Conservation (phyloP, 164 flowering plant species). For the Vitis labrusca region DNA sequence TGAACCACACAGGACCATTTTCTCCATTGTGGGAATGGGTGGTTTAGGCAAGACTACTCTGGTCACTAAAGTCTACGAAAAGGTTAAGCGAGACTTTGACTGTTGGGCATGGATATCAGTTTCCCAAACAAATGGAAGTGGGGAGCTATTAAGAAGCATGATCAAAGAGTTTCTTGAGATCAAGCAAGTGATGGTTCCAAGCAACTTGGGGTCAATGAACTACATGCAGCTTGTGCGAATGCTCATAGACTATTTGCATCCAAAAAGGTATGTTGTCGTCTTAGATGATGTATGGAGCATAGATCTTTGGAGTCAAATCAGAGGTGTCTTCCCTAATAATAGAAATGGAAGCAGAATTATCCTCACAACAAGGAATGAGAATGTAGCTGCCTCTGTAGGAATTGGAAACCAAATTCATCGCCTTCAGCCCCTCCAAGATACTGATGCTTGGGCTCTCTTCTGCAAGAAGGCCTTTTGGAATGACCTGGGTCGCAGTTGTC, state of each 20-base stretch:
- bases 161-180: constrained; percentile 18
- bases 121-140: constrained; percentile 17
- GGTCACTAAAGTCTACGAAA: constrained; percentile 25
- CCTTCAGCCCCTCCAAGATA: constrained; percentile 25
- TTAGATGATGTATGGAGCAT: constrained; percentile 41
- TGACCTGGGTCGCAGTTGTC: constrained; percentile 20
- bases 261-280: constrained; percentile 39
- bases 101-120: constrained; percentile 38
- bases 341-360: constrained; percentile 31
- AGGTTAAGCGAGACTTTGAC: constrained; percentile 21
- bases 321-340: constrained; percentile 19
- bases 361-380: constrained; percentile 28
- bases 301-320: constrained; percentile 22
- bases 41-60: constrained; percentile 62
- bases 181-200: constrained; percentile 10
- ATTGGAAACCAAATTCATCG: constrained; percentile 25
- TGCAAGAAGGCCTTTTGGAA: constrained; percentile 35
- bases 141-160: constrained; percentile 25
- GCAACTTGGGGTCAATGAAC: constrained; percentile 15
- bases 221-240: constrained; percentile 18
- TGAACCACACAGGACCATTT: constrained; percentile 26
- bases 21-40: constrained; percentile 61
- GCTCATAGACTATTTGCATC: constrained; percentile 21
- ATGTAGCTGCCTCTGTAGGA: constrained; percentile 35
- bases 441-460: constrained; percentile 45